phyloP scores from a whole-genome alignment of 805 yeast genomes.

The Saturnispora gosingensis region DNA sequence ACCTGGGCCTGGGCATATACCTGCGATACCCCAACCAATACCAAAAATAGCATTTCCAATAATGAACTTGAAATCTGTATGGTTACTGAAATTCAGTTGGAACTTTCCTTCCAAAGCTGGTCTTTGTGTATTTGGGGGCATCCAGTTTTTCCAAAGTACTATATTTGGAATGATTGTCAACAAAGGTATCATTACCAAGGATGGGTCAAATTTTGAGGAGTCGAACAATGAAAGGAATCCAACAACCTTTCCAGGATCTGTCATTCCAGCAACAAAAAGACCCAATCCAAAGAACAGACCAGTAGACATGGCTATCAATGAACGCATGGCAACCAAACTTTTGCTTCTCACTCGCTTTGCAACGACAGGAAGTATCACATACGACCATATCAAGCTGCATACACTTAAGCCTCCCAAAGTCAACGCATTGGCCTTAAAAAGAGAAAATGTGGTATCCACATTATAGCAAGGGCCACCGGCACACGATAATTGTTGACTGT shows the following conservation, averaged over 20 bases:
- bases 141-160: slow-evolving; percentile 25
- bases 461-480: slow-evolving; percentile 13
- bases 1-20: slow-evolving; percentile 49
- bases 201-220: slow-evolving; percentile 36
- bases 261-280: slow-evolving; percentile 38
- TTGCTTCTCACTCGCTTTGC: slow-evolving; percentile 7
- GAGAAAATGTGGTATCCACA: slow-evolving; percentile 15
- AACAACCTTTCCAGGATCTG: slow-evolving; percentile 32
- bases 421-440: slow-evolving; percentile 12
- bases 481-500: neutral
- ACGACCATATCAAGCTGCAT: slow-evolving; percentile 14
- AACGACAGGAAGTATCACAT: slow-evolving; percentile 22
- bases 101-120: slow-evolving; percentile 20
- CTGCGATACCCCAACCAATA: slow-evolving; percentile 43
- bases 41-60: slow-evolving; percentile 40
- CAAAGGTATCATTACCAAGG: slow-evolving; percentile 34
- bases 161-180: slow-evolving; percentile 39
- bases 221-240: slow-evolving; percentile 36
- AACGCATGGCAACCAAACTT: neutral
- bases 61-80: slow-evolving; percentile 26
- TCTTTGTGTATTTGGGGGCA: slow-evolving; percentile 14
- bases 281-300: slow-evolving; percentile 38
- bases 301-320: slow-evolving; percentile 13
- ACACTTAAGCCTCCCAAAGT: slow-evolving; percentile 10
- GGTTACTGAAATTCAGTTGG: slow-evolving; percentile 19